Evolutionary conservation across 1,139 yeast genomes (phyloP).

Genomic region (Suhomyces taliae): DNA sequence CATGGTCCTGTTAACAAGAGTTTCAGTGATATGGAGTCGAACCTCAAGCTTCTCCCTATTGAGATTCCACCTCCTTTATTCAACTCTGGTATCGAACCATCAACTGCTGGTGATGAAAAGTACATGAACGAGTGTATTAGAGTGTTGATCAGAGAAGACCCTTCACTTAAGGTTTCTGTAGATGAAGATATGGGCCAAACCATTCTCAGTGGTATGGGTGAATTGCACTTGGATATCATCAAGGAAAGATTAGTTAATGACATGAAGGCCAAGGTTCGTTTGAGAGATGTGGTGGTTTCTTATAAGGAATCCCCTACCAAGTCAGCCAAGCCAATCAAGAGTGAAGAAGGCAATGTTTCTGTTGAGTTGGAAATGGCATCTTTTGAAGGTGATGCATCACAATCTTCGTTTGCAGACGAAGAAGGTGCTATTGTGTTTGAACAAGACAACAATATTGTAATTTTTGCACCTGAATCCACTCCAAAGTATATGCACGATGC

Average conservation of each 20-base stretch:
- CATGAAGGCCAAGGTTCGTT: constrained; percentile 75
- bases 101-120: constrained; percentile 76
- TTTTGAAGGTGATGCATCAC: constrained; percentile 45
- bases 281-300: constrained; percentile 84
- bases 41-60: constrained; percentile 69
- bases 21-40: constrained; percentile 50
- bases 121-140: constrained; percentile 66
- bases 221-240: constrained; percentile 86
- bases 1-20: constrained; percentile 45
- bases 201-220: constrained; percentile 93
- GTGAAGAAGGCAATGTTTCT: constrained; percentile 10
- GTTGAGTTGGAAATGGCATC: constrained; percentile 53
- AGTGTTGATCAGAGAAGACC: constrained; percentile 77
- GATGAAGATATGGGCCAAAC: constrained; percentile 93
- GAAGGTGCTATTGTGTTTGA: constrained; percentile 39
- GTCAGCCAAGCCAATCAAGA: constrained; percentile 12
- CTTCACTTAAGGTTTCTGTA: constrained; percentile 60
- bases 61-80: constrained; percentile 91
- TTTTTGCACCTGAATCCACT: constrained; percentile 31
- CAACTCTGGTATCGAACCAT: constrained; percentile 81
- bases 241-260: constrained; percentile 74
- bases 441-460: constrained; percentile 39
- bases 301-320: constrained; percentile 70
- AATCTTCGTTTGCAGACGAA: constrained; percentile 36
- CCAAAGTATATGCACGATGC: constrained; percentile 29